Evolutionary conservation across 306 rosid species (phyloP), one percentile per base, ranked within the genome.

Genomic region (Luffa acutangula): DNA sequence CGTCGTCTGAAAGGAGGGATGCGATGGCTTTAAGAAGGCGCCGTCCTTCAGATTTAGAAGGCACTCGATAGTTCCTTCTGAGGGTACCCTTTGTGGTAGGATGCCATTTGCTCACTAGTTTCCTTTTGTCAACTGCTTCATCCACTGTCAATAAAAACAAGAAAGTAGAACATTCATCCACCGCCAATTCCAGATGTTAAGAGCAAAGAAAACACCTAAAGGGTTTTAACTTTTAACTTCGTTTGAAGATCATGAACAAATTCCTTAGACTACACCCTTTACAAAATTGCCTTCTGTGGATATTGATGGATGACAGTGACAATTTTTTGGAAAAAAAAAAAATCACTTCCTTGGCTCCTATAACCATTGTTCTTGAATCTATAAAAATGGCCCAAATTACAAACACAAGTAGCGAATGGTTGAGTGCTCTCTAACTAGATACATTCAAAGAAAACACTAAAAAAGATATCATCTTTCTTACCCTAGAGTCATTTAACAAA

Each of bases 61-160:
- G 90, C 41, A 94, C 89, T 67, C 97, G 86, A 45, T 94, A 94
- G 87, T 92, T 94, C 89, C 98, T 91, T 82, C 85, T 84, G 49
- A 94, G 98, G 4, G 98, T 94, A 37, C 98, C 97, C 88, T 91
- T 94, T 58, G 97, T 91, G 49, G 98, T 94, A 59, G 98, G 95
- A 86, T 94, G 98, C 98, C 98, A 94, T 91, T 94, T 94, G 86
- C 92, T 94, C 57, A 88, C 96, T 66, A 84, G 63, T 83, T 92
- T 94, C 79, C 87, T 85, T 85, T 66, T 79, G 43, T 83, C 88
- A 58, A 76, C 85, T 75, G 87, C 88, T 51, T 83, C 92, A 64
- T 87, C 82, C 14, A 42, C 92, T 89, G 86, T 39, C 84, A 45
- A 65, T 36, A 34, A 11, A 54, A 41, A 56, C 21, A 56, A 76